phyloP scores from a whole-genome alignment of 306 rosid species.

The Hippophae rhamnoides region DNA sequence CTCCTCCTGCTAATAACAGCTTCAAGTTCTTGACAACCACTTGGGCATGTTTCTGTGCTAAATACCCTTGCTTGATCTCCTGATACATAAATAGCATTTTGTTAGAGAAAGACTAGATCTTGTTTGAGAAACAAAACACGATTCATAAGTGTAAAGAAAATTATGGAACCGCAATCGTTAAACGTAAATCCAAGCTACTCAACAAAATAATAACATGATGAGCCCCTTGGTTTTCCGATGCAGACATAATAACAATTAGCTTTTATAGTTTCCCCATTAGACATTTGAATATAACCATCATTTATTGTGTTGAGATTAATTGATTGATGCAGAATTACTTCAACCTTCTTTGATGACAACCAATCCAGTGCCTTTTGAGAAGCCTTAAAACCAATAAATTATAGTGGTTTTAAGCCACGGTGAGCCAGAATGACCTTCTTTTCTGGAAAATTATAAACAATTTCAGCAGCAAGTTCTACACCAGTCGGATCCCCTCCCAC shows the following conservation, averaged over 20 bases:
- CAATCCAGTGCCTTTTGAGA: slow-evolving; percentile 33
- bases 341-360: slow-evolving; percentile 32
- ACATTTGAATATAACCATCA: slow-evolving; percentile 20
- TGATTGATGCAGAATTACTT: slow-evolving; percentile 31
- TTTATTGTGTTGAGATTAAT: slow-evolving; percentile 15
- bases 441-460: slow-evolving; percentile 24
- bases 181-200: slow-evolving; percentile 11
- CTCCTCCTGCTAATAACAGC: slow-evolving; percentile 15
- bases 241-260: slow-evolving; percentile 36
- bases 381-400: slow-evolving; percentile 32
- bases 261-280: slow-evolving; percentile 25
- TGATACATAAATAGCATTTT: slow-evolving; percentile 2
- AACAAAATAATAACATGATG: slow-evolving; percentile 23
- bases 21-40: slow-evolving; percentile 27
- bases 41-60: slow-evolving; percentile 26
- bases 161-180: too few species aligned
- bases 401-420: slow-evolving; percentile 30
- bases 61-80: slow-evolving; percentile 33
- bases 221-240: slow-evolving; percentile 23
- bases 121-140: not conserved
- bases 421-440: slow-evolving; percentile 30
- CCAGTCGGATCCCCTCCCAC: slow-evolving; percentile 42
- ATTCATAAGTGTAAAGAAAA: too few species aligned
- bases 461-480: slow-evolving; percentile 39
- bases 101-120: not conserved